Evolutionary conservation across 208 protist genomes (phyloP).

Genomic region (Endotrypanum monterogeii): DNA sequence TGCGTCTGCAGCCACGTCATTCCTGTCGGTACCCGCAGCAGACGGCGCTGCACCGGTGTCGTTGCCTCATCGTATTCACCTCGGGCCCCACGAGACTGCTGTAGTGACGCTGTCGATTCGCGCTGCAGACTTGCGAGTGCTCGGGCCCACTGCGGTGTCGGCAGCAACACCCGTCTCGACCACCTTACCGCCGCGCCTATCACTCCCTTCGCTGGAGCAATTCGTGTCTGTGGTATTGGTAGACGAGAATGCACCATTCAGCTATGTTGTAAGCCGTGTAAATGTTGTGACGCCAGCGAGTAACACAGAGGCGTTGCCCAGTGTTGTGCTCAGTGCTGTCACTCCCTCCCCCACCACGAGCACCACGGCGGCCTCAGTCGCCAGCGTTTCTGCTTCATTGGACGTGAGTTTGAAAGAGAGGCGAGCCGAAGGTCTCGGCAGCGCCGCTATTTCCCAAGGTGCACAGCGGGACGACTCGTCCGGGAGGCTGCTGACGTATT

Average conservation of each 20-base stretch:
- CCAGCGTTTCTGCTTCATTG: neutral
- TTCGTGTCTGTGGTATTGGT: conserved; percentile 61
- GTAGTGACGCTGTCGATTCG: conserved; percentile 28
- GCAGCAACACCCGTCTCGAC: neutral
- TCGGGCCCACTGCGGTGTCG: neutral
- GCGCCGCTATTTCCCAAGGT: neutral
- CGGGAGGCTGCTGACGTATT: neutral
- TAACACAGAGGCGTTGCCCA: conserved; percentile 26
- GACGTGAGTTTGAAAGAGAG: neutral
- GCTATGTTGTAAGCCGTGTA: conserved; percentile 59
- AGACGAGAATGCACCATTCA: conserved; percentile 78
- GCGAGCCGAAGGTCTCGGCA: neutral
- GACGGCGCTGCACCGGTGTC: conserved; percentile 14
- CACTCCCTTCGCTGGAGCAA: conserved; percentile 65
- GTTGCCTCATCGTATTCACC: conserved; percentile 26
- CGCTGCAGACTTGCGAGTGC: conserved; percentile 1
- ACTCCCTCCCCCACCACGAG: too few relatives aligned
- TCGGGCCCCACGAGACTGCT: conserved; percentile 26
- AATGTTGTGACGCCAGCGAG: conserved; percentile 42
- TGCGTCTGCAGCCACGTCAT: conserved; percentile 16
- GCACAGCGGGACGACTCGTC: neutral
- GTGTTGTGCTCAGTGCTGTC: conserved; percentile 15
- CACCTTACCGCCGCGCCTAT: conserved; percentile 14
- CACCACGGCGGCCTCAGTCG: neutral
- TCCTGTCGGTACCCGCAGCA: conserved; percentile 9